These are phyloP conservation scores for Termitomyces sp. DNA, from an alignment of 768 basidiomycete genomes.

Conservation along the genomic window DNA sequence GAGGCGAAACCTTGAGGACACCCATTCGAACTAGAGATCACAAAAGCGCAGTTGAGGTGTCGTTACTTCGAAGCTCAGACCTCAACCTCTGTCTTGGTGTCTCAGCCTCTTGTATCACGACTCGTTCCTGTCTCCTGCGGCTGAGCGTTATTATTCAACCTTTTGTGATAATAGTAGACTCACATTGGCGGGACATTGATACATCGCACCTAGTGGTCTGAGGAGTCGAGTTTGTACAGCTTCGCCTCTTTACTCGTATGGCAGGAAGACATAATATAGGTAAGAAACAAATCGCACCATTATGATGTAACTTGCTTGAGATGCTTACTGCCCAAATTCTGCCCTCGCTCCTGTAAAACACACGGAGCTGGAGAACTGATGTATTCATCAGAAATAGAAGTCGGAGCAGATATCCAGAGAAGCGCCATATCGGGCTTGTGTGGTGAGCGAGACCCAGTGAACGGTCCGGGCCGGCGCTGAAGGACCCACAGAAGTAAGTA, in stretches of 20 bases:
- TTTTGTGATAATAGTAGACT: background rate
- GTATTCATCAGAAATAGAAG: background rate
- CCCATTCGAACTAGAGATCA: background rate
- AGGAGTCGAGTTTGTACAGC: no score
- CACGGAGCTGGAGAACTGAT: background rate
- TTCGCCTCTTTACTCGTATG: no score
- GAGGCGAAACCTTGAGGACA: background rate
- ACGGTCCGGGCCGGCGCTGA: background rate
- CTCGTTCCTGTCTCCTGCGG: no score
- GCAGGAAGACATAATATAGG: background rate
- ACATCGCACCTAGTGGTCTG: background rate
- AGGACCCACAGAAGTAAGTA: background rate
- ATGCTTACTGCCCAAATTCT: background rate
- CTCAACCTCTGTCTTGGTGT: no score
- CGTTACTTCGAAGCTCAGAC: no score
- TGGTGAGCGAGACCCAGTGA: no score
- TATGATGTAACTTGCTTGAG: background rate
- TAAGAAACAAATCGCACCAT: background rate
- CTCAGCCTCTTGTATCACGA: no score
- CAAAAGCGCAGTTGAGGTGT: no score
- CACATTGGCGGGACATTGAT: background rate
- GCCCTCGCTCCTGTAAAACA: background rate
- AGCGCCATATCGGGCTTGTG: background rate
- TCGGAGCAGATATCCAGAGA: background rate
- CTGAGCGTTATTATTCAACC: background rate